A percentile compares a stretch with the other conserved stretches of the same genome.
Evolutionary conservation across 2,329 filamentous ascomycete species (phyloP).

Genomic region (Didymellaceae sp.): DNA sequence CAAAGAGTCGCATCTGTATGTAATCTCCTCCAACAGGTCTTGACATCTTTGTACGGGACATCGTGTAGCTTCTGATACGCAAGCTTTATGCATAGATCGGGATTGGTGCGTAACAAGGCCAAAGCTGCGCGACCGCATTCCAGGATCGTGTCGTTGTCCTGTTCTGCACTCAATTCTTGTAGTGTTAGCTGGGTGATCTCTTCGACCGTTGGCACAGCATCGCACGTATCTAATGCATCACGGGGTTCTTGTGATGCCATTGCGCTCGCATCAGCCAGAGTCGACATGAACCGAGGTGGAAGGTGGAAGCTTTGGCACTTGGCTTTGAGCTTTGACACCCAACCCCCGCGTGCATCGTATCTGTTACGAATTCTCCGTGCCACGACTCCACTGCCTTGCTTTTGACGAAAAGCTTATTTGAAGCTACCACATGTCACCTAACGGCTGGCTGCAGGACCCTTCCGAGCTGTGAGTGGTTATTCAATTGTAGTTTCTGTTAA

Average conservation of each 20-base stretch:
- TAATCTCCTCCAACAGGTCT: constrained; percentile 70
- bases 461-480: constrained; percentile 8
- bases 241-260: neutral
- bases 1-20: constrained; percentile 75
- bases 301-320: constrained; percentile 5
- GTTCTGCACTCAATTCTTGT: constrained; percentile 28
- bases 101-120: constrained; percentile 43
- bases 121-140: constrained; percentile 52
- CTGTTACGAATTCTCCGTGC: constrained; percentile 13
- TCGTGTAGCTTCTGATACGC: constrained; percentile 73
- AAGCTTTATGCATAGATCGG: constrained; percentile 63
- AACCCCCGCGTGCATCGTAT: constrained; percentile 10
- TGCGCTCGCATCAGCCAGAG: neutral
- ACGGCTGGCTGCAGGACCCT: constrained; percentile 7
- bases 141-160: constrained; percentile 40
- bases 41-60: constrained; percentile 71
- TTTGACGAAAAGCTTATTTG: constrained; percentile 16
- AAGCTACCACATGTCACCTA: constrained; percentile 7
- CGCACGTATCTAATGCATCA: constrained; percentile 4
- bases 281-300: constrained; percentile 8
- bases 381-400: constrained; percentile 15
- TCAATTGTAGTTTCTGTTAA: no score
- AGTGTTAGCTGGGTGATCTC: constrained; percentile 37
- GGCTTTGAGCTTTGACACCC: no score
- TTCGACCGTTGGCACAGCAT: constrained; percentile 27